Evolutionary conservation across 495 filamentous ascomycete species (phyloP), one percentile per base, ranked within the genome.

Genomic region (Penicillium chermesinum): DNA sequence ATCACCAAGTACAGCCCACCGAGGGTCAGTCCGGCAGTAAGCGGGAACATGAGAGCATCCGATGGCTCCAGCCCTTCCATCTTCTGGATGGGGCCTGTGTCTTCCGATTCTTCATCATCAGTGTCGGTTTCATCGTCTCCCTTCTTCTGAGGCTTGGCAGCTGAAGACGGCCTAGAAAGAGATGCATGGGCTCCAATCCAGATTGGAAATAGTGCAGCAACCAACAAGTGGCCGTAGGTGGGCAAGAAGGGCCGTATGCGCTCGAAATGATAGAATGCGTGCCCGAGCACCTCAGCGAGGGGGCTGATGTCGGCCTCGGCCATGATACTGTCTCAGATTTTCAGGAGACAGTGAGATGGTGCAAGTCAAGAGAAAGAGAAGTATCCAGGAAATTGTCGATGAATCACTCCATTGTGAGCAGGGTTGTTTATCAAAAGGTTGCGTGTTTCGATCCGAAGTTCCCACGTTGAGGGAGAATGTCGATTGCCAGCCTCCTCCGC

Each of bases 31-130:
- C 84, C 93, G 7, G 89, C 91, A 27, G 87, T 67, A n/a, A 96
- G 53, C 7, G 93, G 93, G 41, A 96, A 85, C 65, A 93, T 71
- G 53, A 97, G 74, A 25, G 89, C 93, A 69, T 97, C 93, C 0
- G 79, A 84, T 2, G 88, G 85, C 15, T 74, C 71, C 25, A 98
- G 66, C 1, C 86, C 87, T 52, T 96, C 89, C 66, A 88, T 80
- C 42, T 78, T 79, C 46, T 79, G 71, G 17, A 61, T 52, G 15
- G 60, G 47, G 3, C 67, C 63, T 30, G 74, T 64, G 7, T 83
- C 77, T 4, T 78, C 76, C 12, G 75, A 73, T 0, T 73, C 62
- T 7, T 71, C 72, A 38, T 79, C 78, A 10, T 70, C 71, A 22
- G 79, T 77, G n/a, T 82, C 79, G 2, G 75, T 71, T 35, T 66